Base-by-base conservation (phyloP, 1,139 yeast species). In the Debaryomyces fabryi region DNA sequence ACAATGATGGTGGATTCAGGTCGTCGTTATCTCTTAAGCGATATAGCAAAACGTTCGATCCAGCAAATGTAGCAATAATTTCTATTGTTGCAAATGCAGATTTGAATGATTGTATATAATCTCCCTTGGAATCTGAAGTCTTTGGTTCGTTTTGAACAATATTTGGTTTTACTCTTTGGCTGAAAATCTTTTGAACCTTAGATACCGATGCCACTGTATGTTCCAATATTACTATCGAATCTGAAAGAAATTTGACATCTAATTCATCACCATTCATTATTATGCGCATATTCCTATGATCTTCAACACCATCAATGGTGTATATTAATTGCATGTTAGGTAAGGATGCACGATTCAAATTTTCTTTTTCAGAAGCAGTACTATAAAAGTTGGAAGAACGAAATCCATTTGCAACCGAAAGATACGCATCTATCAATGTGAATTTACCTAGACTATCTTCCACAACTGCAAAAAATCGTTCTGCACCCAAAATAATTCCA, bases 401-500 rank as follows among this genome's bases (percentile, higher is more conserved):
- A 6, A 71, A 58, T 0, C 92, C 91, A 58, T 81, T 82, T 0
- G 93, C 90, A 4, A 81, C 79, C 0, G 92, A 79, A 10, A 85
- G 58, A 57, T 81, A 88, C 7, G 87, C 86, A 49, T 83, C 86
- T 53, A 82, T 71, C 50, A 86, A 69, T 0, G 89, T 79, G 32
- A 86, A 70, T 56, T 85, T 85, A 2, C 93, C 95, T 44, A 79
- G 64, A n/a, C 72, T 73, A 33, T 78, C 79, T 47, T 83, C 86
- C 24, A 83, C 77, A 0, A 83, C 81, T 0, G 87, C 83, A 57
- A 83, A 85, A 40, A 86, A 78, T 34, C 85, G 68, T 52, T 87
- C 88, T 46, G 88, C 89, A 0, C 97, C 97, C 41, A 83, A 54
- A 39, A 87, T 83, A n/a, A 88, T 60, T 16, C 96, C 97, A 0